Percentiles rank a stretch among this genome's conserved stretches.
phyloP scores from a whole-genome alignment of 345 rosid species.

The Microthlaspi erraticum region DNA sequence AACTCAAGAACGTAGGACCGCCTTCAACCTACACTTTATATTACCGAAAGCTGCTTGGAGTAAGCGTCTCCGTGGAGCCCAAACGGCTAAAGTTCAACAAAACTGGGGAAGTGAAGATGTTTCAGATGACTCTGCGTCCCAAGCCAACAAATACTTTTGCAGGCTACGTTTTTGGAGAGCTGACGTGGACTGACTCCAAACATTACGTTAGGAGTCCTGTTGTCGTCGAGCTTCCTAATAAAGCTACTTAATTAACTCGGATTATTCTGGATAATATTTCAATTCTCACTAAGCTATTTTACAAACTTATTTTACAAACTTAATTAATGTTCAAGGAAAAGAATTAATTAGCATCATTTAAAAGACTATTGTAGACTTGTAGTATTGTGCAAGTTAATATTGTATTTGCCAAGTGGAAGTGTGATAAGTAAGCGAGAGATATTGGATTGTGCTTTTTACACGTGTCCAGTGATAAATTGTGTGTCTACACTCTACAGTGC shows the following conservation, averaged over 20 bases:
- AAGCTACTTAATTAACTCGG: too few species aligned
- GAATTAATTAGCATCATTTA: background rate
- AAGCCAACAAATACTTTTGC: constrained; percentile 9
- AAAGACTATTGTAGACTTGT: too few species aligned
- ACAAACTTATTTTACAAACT: background rate
- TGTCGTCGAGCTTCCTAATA: constrained; percentile 16
- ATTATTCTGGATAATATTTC: constrained; percentile 10
- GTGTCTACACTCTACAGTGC: too few species aligned
- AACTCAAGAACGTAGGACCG: constrained; percentile 71
- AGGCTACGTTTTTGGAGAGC: constrained; percentile 55
- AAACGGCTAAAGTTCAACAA: constrained; percentile 49
- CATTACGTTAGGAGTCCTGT: constrained; percentile 53
- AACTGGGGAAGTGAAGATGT: constrained; percentile 61
- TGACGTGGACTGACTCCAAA: constrained; percentile 50
- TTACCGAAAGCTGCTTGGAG: constrained; percentile 49
- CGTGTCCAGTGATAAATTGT: constrained; percentile 23
- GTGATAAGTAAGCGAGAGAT: background rate
- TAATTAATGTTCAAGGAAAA: background rate
- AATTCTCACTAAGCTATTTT: background rate
- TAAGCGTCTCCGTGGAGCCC: constrained; percentile 58
- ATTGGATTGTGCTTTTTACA: constrained; percentile 13
- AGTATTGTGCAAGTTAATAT: background rate
- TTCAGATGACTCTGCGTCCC: constrained; percentile 37
- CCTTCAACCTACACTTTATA: constrained; percentile 56
- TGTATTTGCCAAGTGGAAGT: constrained; percentile 28